Evolutionary conservation across 129 eudicot genomes (phyloP).

Genomic region (Escallonia herrerae): DNA sequence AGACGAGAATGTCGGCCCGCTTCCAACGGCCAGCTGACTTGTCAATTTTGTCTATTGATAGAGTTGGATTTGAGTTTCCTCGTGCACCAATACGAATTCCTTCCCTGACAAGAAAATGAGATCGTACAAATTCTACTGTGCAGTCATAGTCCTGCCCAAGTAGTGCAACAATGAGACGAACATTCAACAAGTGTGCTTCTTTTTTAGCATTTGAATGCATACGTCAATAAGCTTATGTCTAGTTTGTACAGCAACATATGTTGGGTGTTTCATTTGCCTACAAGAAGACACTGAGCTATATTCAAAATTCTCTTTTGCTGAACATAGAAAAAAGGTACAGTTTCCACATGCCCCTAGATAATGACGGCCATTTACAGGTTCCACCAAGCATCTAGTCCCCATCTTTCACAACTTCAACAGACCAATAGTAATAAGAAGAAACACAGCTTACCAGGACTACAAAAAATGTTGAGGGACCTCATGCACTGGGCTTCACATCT

Average conservation of each 20-base stretch:
- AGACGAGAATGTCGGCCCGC: constrained; percentile 83
- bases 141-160: constrained; percentile 76
- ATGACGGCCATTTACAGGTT: too few species aligned
- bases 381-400: too few species aligned
- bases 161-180: neutral
- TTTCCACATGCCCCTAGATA: too few species aligned
- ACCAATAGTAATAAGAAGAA: too few species aligned
- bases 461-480: too few species aligned
- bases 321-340: too few species aligned
- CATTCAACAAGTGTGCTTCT: neutral
- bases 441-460: too few species aligned
- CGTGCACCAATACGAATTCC: constrained; percentile 56
- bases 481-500: neutral
- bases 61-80: constrained; percentile 81
- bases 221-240: neutral
- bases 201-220: neutral
- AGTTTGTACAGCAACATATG: neutral
- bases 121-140: constrained; percentile 75
- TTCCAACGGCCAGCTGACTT: constrained; percentile 67
- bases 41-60: constrained; percentile 70
- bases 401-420: too few species aligned
- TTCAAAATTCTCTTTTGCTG: too few species aligned
- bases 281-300: too few species aligned
- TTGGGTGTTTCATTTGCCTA: neutral
- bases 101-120: constrained; percentile 88